Base-by-base conservation (phyloP, 768 basidiomycete species). In the Psilocybe tampanensis region DNA sequence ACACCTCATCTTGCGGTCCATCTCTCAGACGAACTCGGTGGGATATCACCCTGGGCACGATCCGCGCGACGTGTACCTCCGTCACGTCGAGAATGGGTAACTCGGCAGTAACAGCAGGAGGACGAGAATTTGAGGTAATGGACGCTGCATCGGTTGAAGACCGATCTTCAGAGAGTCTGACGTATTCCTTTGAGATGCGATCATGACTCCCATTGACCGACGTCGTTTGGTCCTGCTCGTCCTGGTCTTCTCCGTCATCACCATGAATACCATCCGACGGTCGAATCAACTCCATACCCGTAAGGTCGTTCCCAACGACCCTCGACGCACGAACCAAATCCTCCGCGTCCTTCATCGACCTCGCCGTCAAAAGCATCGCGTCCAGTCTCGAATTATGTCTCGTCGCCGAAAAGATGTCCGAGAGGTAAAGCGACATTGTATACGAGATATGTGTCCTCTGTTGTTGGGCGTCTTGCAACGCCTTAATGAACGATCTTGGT, bases 21-120 rank as follows among this genome's bases (percentile, higher is more conserved):
- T 85, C 80, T 34, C 90, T 78, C 54, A 90, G 80, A 48, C 87
- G 77, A 58, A 94, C 66, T 11, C 92, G 86, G 72, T 94, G 92
- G 7, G 88, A 86, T 26, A 93, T 79, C 0, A 87, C 84, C 19
- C 89, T 74, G 33, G 89, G 89, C 60, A 90, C 81, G 24, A 91
- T 84, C 56, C 88, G 80, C 54, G 88, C 88, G 60, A 90, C 78
- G 62, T 93, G 88, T 55, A 86, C 85, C 68, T 90, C 88, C 5
- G 86, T 86, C 3, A 89, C 84, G 55, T 89, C 88, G 60, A 87
- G 62, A 33, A 63, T 63, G 48, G 67, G 64, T 44, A n/a, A n/a
- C n/a, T 33, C 39, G 13, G 41, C 19, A 24, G 26, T 17, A 29
- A 29, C 9, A 2, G 57, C 39, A 52, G 50, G 39, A 23, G 18